Evolutionary conservation across 2,329 filamentous ascomycete species (phyloP).

Genomic region (Diaporthe velutina): DNA sequence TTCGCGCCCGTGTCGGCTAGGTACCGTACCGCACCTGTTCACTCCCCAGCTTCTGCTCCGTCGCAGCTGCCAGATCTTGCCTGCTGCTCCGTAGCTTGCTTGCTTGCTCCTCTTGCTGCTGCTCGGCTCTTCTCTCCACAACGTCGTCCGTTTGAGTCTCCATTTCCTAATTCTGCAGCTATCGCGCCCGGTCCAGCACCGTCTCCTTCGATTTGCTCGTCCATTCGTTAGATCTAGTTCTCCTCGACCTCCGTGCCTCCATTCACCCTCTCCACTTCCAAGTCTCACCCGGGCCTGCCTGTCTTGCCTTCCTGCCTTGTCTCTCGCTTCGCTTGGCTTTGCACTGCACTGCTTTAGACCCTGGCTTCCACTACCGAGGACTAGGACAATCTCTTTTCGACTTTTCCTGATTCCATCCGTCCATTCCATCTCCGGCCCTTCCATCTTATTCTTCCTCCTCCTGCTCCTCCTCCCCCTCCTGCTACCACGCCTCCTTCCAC

Average conservation of each 20-base stretch:
- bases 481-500: not conserved
- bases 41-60: not conserved
- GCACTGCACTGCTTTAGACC: slow-evolving; percentile 24
- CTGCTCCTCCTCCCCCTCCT: not conserved
- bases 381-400: slow-evolving; percentile 28
- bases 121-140: slow-evolving; percentile 3
- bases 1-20: slow-evolving; percentile 1
- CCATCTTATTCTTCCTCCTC: slow-evolving; percentile 15
- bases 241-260: slow-evolving; percentile 12
- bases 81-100: not conserved
- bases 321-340: slow-evolving; percentile 28
- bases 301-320: slow-evolving; percentile 27
- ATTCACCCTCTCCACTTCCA: slow-evolving; percentile 25
- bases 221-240: not conserved
- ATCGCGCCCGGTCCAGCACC: slow-evolving; percentile 3
- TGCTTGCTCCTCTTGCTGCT: not conserved
- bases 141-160: slow-evolving; percentile 27
- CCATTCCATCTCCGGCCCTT: slow-evolving; percentile 31
- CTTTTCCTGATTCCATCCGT: slow-evolving; percentile 30
- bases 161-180: slow-evolving; percentile 26
- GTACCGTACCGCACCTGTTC: not conserved
- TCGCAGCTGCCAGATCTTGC: not conserved
- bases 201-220: slow-evolving; percentile 1
- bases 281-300: slow-evolving; percentile 27
- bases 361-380: slow-evolving; percentile 27